These are phyloP conservation scores for Strigomonas oncopelti DNA, from an alignment of 208 protist genomes.

Conservation along the genomic window DNA sequence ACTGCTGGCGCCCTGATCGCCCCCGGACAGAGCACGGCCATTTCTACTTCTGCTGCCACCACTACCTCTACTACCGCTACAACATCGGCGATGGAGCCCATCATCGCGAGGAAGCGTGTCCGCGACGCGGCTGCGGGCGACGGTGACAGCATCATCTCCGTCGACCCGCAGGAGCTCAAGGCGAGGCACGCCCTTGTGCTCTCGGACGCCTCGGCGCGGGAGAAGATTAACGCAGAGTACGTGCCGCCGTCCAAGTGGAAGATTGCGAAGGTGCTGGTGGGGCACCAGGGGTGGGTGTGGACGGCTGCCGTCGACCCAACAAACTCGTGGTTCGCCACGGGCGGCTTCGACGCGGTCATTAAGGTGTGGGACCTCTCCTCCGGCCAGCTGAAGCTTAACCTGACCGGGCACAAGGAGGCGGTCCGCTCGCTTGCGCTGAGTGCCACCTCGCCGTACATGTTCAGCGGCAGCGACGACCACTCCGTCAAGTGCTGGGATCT, in stretches of 20 bases:
- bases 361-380: constrained; percentile 98
- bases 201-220: constrained; percentile 14
- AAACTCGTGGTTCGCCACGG: constrained; percentile 99
- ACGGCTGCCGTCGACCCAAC: constrained; percentile 93
- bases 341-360: constrained; percentile 97
- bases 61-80: not conserved
- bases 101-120: constrained; percentile 25
- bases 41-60: not conserved
- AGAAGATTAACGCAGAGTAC: constrained; percentile 22
- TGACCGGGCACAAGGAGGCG: constrained; percentile 97
- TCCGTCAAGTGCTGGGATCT: constrained; percentile 99
- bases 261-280: constrained; percentile 88
- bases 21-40: not conserved
- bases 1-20: too few relatives aligned
- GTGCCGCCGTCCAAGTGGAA: constrained; percentile 88
- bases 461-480: constrained; percentile 98
- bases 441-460: constrained; percentile 96
- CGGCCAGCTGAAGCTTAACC: constrained; percentile 96
- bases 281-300: constrained; percentile 96
- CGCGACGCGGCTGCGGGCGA: constrained; percentile 10
- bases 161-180: constrained; percentile 58
- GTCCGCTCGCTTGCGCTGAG: constrained; percentile 89
- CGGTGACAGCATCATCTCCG: constrained; percentile 39
- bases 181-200: constrained; percentile 38
- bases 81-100: not conserved